Conservation (phyloP, 2,329 filamentous ascomycete genomes). For the Epichloe gansuensis region DNA sequence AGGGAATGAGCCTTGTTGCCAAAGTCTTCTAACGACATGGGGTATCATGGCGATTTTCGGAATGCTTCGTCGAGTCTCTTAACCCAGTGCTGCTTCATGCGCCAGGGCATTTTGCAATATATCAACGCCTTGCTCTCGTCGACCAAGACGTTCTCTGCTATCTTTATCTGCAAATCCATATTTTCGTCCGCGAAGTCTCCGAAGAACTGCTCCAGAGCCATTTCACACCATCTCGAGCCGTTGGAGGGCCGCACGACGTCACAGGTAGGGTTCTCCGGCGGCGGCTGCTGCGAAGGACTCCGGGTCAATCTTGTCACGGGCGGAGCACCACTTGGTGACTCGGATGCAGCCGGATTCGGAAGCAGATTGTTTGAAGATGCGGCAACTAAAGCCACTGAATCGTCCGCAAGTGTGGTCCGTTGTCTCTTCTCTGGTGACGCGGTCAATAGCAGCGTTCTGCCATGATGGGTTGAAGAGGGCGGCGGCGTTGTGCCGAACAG, state of each 20-base stretch:
- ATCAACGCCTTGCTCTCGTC: slow-evolving; percentile 48
- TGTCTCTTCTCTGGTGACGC: slow-evolving; percentile 21
- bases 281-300: neutral
- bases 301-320: neutral
- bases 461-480: slow-evolving; percentile 16
- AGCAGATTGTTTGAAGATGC: neutral
- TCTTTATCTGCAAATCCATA: slow-evolving; percentile 44
- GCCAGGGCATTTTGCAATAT: slow-evolving; percentile 46
- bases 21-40: neutral
- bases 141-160: slow-evolving; percentile 44
- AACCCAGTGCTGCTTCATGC: slow-evolving; percentile 43
- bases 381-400: slow-evolving; percentile 1
- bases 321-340: slow-evolving; percentile 1
- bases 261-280: neutral
- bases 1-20: neutral
- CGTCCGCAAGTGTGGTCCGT: slow-evolving; percentile 17
- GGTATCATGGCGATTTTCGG: slow-evolving; percentile 1
- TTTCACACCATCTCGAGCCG: slow-evolving; percentile 40
- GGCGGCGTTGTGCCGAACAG: slow-evolving; percentile 13
- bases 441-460: slow-evolving; percentile 17
- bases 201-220: slow-evolving; percentile 47
- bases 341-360: neutral
- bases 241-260: slow-evolving; percentile 22
- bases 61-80: slow-evolving; percentile 32
- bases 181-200: slow-evolving; percentile 44